Evolutionary conservation across 1,284 basidiomycete genomes (phyloP).

Genomic region (Jaminaea rosea): DNA sequence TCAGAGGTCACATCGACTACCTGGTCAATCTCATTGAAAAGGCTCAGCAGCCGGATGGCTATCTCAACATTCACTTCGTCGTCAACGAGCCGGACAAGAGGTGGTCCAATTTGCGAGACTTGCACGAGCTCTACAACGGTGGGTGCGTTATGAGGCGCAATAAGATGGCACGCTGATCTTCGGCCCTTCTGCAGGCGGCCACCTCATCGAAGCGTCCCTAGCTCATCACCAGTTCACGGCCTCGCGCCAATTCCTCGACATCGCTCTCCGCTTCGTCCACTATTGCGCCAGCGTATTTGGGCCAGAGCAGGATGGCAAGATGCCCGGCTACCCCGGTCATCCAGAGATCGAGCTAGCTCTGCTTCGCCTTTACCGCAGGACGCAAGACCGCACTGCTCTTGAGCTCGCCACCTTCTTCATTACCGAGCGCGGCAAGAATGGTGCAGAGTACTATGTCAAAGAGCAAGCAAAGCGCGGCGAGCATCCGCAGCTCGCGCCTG

Average conservation of each 20-base stretch:
- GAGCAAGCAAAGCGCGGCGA: conserved; percentile 13
- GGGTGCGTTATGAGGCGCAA: too few species aligned
- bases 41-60: conserved; percentile 14
- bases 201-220: conserved; percentile 12
- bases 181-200: too few species aligned
- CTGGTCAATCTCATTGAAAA: conserved; percentile 10
- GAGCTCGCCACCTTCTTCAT: conserved; percentile 13
- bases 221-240: conserved; percentile 9
- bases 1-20: conserved; percentile 8
- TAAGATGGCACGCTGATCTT: too few species aligned
- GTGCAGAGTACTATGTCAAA: conserved; percentile 11
- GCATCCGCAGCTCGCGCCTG: conserved; percentile 6
- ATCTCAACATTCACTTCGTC: conserved; percentile 17
- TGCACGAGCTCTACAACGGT: conserved; percentile 18
- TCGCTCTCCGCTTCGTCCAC: conserved; percentile 17
- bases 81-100: conserved; percentile 13
- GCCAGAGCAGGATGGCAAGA: conserved; percentile 3
- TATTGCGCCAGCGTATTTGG: conserved; percentile 14
- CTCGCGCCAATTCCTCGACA: conserved; percentile 7
- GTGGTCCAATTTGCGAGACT: conserved; percentile 12
- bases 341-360: conserved; percentile 14
- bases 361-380: conserved; percentile 8
- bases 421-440: conserved; percentile 11
- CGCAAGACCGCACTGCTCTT: conserved; percentile 3
- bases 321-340: conserved; percentile 13